These are phyloP conservation scores for Biscogniauxia mediterranea DNA, from an alignment of 2,329 filamentous ascomycete species.

Conservation along the genomic window DNA sequence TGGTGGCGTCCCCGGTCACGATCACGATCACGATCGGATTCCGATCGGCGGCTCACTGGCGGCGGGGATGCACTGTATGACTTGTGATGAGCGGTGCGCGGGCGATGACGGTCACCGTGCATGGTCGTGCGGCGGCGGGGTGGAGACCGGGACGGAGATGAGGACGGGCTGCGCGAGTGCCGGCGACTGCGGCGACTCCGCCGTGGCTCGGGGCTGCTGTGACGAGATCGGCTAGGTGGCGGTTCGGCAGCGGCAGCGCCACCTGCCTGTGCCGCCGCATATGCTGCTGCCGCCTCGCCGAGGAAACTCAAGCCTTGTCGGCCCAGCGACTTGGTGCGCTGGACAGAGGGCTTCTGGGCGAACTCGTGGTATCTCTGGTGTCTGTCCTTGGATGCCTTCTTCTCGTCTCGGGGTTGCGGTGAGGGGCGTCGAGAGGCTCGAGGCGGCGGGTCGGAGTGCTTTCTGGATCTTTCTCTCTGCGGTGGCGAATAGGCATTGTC, in stretches of 20 bases:
- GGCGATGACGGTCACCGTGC: conserved; percentile 12
- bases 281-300: conserved; percentile 29
- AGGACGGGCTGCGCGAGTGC: conserved; percentile 23
- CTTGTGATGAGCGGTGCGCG: neutral
- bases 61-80: conserved; percentile 13
- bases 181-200: conserved; percentile 19
- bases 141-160: conserved; percentile 20
- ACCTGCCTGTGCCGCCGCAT: conserved; percentile 26
- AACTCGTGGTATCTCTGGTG: conserved; percentile 20
- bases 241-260: conserved; percentile 1
- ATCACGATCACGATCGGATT: conserved; percentile 9
- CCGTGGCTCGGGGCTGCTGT: conserved; percentile 12
- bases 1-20: conserved; percentile 20
- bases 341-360: conserved; percentile 23
- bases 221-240: conserved; percentile 14
- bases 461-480: conserved; percentile 12
- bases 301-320: conserved; percentile 28
- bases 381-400: conserved; percentile 9
- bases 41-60: conserved; percentile 12
- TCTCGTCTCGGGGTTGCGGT: conserved; percentile 7
- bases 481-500: conserved; percentile 16
- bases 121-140: conserved; percentile 17
- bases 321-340: conserved; percentile 26
- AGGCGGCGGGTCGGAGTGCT: conserved; percentile 8
- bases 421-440: neutral